Evolutionary conservation across 345 rosid genomes (phyloP), one percentile per base, ranked within the genome.

Genomic region (Psidium guajava): DNA sequence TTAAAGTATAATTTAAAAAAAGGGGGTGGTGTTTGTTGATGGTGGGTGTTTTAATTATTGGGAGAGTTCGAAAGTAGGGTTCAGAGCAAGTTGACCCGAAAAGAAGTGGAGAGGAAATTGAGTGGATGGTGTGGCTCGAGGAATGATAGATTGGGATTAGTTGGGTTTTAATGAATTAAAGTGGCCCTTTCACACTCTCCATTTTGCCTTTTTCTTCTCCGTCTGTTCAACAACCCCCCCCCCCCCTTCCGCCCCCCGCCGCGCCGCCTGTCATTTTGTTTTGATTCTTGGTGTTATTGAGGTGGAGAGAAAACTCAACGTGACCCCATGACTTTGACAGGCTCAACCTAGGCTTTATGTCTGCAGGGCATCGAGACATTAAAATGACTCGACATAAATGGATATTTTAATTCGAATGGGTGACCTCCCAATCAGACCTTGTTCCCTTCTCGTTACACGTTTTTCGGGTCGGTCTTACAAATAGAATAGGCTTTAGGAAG

Each of bases 51-150:
- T 64, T 69, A 69, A 69, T 20, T 14, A 36, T 52, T 77, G 52
- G 83, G 52, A 32, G 47, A 36, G 80, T 69, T 32, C 80, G 83
- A 88, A 88, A 86, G 90, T 87, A 87, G 91, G 87, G 44, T 28
- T 84, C 21, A 85, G 86, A 85, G 87, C 83, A 82, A 80, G 91
- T 88, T 89, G 93, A 92, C 91, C 88, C 87, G 28, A 81, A 50
- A 52, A 85, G n/a, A 42, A 36, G 85, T 81, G 86, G 83, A 82
- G 81, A 40, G 50, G 85, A 21, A 85, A 59, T 36, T 69, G 47
- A 69, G 80, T 69, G 80, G 47, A 69, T 69, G 80, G 80, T 32
- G 93, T 91, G 96, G 96, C 98, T 93, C 96, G 95, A 94, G 95
- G 90, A 89, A 85, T 89, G 88, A 88, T 89, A 22, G 74, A 84